phyloP scores from a whole-genome alignment of 768 basidiomycete species.

The Leccinum variicolor region DNA sequence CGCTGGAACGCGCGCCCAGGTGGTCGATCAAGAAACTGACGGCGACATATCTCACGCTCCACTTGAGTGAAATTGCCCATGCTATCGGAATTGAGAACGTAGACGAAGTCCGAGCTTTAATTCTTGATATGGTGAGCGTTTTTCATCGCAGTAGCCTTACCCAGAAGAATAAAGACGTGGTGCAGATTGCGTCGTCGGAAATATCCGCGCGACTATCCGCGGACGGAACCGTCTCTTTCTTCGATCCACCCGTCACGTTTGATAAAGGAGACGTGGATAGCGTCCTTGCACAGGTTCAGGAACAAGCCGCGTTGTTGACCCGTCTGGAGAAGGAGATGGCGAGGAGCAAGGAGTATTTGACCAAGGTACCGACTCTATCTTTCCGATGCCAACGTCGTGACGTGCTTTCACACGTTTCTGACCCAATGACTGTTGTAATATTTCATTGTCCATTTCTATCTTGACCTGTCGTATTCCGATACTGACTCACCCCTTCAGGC shows the following conservation, averaged over 20 bases:
- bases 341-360: slow-evolving; percentile 67
- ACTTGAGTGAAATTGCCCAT: slow-evolving; percentile 66
- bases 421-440: neutral
- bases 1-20: slow-evolving; percentile 64
- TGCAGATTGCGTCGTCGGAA: slow-evolving; percentile 66
- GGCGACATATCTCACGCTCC: slow-evolving; percentile 76
- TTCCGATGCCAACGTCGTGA: neutral
- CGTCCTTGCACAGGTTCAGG: slow-evolving; percentile 53
- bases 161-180: neutral
- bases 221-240: slow-evolving; percentile 71
- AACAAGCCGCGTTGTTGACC: slow-evolving; percentile 31
- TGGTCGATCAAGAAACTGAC: slow-evolving; percentile 82
- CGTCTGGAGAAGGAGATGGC: slow-evolving; percentile 37
- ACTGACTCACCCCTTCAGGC: slow-evolving; percentile 17
- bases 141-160: neutral
- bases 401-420: neutral
- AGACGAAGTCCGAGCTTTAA: slow-evolving; percentile 53
- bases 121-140: slow-evolving; percentile 68
- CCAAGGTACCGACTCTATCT: slow-evolving; percentile 46
- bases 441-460: neutral
- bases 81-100: slow-evolving; percentile 40
- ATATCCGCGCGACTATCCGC: slow-evolving; percentile 67
- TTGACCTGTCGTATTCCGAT: neutral
- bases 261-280: slow-evolving; percentile 59
- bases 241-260: slow-evolving; percentile 57